Base-by-base conservation (phyloP, 2,329 filamentous ascomycete genomes). In the Epichloe gansuensis region DNA sequence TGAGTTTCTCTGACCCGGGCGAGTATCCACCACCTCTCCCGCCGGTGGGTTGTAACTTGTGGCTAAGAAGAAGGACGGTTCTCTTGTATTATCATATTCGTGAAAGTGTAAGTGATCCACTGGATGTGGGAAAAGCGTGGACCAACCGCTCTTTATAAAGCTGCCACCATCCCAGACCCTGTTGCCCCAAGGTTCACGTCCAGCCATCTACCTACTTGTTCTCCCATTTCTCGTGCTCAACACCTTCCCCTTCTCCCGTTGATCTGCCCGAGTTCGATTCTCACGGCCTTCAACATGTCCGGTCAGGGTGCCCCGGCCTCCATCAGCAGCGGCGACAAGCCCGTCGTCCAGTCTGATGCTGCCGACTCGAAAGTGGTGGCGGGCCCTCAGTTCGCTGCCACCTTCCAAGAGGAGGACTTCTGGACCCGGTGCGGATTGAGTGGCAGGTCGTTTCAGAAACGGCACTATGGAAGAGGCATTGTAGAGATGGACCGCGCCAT, bases 401-500 rank as follows among this genome's bases (percentile, higher is more conserved):
- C 53, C 8, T 60, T 57, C 31, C 51, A 58, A 25, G 60, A 67
- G 15, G 63, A 64, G 49, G 50, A 64, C 51, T 66, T 63, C 53
- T 59, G 58, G 63, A 68, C 66, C 49, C 62, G 67, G 44, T 65
- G 63, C 44, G 67, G 67, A 46, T 59, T 69, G 27, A 68, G 63
- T 49, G 47, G 60, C n/a, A 59, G 61, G 34, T 68, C 66, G 17
- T 69, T 69, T 58, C 61, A 65, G 58, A 60, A 57, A 53, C 63
- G 63, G 50, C 49, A 63, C 55, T 66, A 64, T 57, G 63, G 63
- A 46, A 25, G 51, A 8, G 62, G 61, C 35, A 53, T 62, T 27
- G 61, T 63, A 44, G 64, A 73, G 58, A 64, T 74, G 46, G 69
- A 74, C 56, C 67, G 68, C 48, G 64, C 67, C 58, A 76, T 81